Evolutionary conservation across 169 alveolate species (phyloP), one percentile per base, ranked within the genome.

Genomic region (Cryptosporidium parvum): DNA sequence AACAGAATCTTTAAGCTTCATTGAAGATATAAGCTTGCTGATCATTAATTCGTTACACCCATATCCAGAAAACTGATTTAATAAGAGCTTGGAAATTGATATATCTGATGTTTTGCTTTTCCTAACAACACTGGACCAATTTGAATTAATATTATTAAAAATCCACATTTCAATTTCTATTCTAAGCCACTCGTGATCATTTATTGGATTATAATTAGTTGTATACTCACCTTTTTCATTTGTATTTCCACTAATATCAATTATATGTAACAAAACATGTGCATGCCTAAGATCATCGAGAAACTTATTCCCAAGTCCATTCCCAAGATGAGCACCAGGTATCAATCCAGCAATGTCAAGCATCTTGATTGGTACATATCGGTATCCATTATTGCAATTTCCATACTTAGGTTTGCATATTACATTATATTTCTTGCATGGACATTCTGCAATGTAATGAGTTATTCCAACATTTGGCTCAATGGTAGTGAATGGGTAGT

Each of bases 161-260:
- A 93, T 93, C 96, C 96, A 93, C 67, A 93, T 93, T 70, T 93
- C 93, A 29, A 93, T 91, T 62, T 93, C 96, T 61, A 70, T 86
- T 56, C 87, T 58, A 44, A 93, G 92, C 96, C 96, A 93, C 72
- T 62, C 91, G 69, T 93, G 96, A 73, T 93, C 96, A 18, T 91
- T 84, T 29, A 93, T 91, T 6, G 96, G 95, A 67, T 93, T 92
- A 69, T 93, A 93, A 23, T 94, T 94, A 26, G 85, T 62, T 0
- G 96, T 93, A 16, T 91, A 72, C 61, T 93, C 96, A 0, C 96
- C 96, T 92, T 92, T 93, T 84, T 93, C 96, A 68, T 93, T 93
- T 4, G 96, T 93, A 8, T 91, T 91, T 21, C 96, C 96, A 18
- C 95, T 92, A 42, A 92, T 71, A 75, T 92, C 94, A 35, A 92